Base-by-base conservation (phyloP, 345 rosid species). In the Orychophragmus violaceus region DNA sequence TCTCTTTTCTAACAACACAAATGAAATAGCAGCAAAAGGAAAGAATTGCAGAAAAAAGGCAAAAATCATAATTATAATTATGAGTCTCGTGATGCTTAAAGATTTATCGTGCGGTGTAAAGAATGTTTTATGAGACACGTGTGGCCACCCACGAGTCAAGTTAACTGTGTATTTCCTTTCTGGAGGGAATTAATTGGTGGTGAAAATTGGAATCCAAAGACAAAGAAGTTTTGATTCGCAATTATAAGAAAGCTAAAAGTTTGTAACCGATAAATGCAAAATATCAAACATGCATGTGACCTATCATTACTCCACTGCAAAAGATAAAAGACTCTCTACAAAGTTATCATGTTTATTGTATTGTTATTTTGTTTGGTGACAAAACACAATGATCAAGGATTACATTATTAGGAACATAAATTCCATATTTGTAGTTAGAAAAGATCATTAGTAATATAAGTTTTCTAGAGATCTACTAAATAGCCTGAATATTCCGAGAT, bases 11-110 rank as follows among this genome's bases (percentile, higher is more conserved):
- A n/a, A n/a, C 28, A 8, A 7, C 8, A 29, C 33, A 29, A 29
- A 29, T 29, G 33, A 8, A 29, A 29, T 7, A 29, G 2, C 33
- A 29, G 33, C 33, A 8, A 29, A 30, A 30, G 35, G 2, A 30
- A 30, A 30, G 11, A 30, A 30, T 8, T 30, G 35, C 11, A 8
- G 35, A 30, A 30, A 2, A 30, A 8, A n/a, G n/a, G 11, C 8
- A 16, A 11, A 42, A 41, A 42, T 9, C 7, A 21, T 21, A 46
- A 46, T 21, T 21, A 21, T 46, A 55, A 23, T 58, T 6, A 58
- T 24, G 72, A 68, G 46, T 29, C 59, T 25, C 72, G 72, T 68
- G 72, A 58, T 12, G 27, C 49, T 32, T 68, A 37, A 28, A 16
- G 30, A 28, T n/a, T 41, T 22, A 19, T 67, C 21, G 24, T 67